Evolutionary conservation across 2,329 filamentous ascomycete species (phyloP).

Genomic region (Trichoderma semiorbis): DNA sequence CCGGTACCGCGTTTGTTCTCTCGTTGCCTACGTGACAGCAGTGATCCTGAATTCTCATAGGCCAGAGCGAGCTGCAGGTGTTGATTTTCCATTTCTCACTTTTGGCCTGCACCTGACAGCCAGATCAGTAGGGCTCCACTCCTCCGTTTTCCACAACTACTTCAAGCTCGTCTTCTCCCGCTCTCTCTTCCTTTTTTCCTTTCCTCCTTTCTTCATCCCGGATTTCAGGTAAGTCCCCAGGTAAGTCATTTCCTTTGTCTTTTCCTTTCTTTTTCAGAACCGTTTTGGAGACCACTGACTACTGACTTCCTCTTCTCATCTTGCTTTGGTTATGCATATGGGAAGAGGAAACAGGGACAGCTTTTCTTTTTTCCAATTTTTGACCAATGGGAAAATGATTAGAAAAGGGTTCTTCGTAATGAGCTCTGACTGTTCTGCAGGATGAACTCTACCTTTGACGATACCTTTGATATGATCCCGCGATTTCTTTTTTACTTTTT

Average conservation of each 20-base stretch:
- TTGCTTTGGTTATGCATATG: not conserved
- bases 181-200: not conserved
- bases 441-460: not conserved
- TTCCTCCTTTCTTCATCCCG: slow-evolving; percentile 2
- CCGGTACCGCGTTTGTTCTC: not conserved
- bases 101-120: not conserved
- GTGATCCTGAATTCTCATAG: slow-evolving; percentile 13
- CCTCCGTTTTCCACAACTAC: not conserved
- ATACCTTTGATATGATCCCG: not conserved
- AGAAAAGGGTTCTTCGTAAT: not conserved
- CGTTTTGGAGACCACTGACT: not conserved
- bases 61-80: not conserved
- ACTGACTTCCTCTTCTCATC: not conserved
- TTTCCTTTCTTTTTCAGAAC: no score
- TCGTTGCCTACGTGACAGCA: not conserved
- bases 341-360: not conserved
- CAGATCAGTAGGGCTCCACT: slow-evolving; percentile 11
- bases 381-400: slow-evolving; percentile 1
- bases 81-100: not conserved
- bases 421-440: not conserved
- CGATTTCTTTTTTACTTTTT: not conserved
- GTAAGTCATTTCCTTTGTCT: not conserved
- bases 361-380: not conserved
- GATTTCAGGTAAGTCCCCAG: not conserved
- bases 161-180: not conserved